A percentile compares a stretch with the other conserved stretches of the same genome.
These are phyloP conservation scores for Yamadazyma sp. DNA, from an alignment of 1,139 yeast species.

Conservation along the genomic window DNA sequence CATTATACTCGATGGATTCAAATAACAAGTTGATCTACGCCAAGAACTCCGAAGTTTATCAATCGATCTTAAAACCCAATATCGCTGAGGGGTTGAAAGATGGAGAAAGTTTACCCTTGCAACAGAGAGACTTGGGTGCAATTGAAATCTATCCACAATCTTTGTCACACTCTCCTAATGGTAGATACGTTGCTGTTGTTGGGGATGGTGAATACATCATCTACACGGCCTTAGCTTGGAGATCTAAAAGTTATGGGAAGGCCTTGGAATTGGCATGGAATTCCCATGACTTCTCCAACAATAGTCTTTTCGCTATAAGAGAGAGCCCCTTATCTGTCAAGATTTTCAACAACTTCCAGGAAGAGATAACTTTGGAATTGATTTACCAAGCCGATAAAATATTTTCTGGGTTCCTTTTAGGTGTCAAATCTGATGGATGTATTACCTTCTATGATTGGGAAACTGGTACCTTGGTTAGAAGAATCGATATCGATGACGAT, in stretches of 20 bases:
- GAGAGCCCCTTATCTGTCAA: constrained; percentile 67
- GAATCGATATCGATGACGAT: constrained; percentile 73
- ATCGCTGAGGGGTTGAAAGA: constrained; percentile 67
- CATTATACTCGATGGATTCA: constrained; percentile 89
- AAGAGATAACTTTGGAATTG: constrained; percentile 64
- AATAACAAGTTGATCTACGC: constrained; percentile 90
- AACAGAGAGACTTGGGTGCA: constrained; percentile 85
- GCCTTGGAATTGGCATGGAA: constrained; percentile 93
- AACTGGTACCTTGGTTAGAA: constrained; percentile 75
- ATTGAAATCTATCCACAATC: constrained; percentile 91
- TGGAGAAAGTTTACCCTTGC: constrained; percentile 74
- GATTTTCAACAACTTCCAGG: constrained; percentile 82
- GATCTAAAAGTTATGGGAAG: constrained; percentile 89
- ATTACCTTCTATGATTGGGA: constrained; percentile 95
- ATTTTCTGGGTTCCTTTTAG: constrained; percentile 83
- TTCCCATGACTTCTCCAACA: constrained; percentile 66
- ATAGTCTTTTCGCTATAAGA: constrained; percentile 81
- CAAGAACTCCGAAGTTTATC: constrained; percentile 85
- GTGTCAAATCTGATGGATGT: constrained; percentile 78
- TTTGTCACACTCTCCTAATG: constrained; percentile 91
- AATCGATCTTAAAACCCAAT: constrained; percentile 74
- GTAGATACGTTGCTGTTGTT: constrained; percentile 93
- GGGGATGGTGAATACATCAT: constrained; percentile 98
- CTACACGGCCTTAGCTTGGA: constrained; percentile 97
- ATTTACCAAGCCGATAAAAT: constrained; percentile 77